Conservation (phyloP, 805 yeast genomes). For the Sungouiella thailandica region DNA sequence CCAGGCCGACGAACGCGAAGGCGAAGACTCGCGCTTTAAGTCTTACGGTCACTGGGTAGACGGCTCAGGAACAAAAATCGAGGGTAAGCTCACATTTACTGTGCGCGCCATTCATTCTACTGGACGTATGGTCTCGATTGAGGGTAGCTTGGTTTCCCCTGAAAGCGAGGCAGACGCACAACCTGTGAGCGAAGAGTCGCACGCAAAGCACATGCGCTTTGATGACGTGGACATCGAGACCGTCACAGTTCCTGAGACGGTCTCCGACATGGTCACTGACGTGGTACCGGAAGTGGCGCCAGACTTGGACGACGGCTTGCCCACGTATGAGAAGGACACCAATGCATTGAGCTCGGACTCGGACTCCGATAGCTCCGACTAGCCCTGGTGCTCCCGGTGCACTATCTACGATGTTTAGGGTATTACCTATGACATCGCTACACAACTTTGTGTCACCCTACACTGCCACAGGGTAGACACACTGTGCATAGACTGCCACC, state of each 20-base stretch:
- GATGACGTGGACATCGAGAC: too few relatives aligned
- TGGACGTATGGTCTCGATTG: constrained; percentile 79
- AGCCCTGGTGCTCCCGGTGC: too few relatives aligned
- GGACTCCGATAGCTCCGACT: constrained; percentile 5
- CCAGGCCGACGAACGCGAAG: constrained; percentile 56
- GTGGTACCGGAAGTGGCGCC: too few relatives aligned
- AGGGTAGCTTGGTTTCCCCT: constrained; percentile 74
- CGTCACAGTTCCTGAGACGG: constrained; percentile 1
- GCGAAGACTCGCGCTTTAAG: constrained; percentile 27
- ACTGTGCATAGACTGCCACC: too few relatives aligned
- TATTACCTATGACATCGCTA: too few relatives aligned
- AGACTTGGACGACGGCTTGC: constrained; percentile 1
- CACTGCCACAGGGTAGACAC: too few relatives aligned
- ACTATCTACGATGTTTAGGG: too few relatives aligned
- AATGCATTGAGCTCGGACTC: constrained; percentile 10
- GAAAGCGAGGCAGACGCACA: constrained; percentile 51
- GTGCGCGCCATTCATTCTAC: constrained; percentile 69
- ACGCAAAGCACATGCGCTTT: constrained; percentile 17
- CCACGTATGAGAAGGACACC: constrained; percentile 3
- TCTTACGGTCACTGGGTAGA: constrained; percentile 89
- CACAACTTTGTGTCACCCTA: neutral
- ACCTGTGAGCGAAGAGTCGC: constrained; percentile 45
- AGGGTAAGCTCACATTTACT: constrained; percentile 75
- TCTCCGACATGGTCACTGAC: too few relatives aligned
- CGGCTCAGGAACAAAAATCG: constrained; percentile 64